phyloP scores from a whole-genome alignment of 768 basidiomycete genomes.

The Lactifluus piperatus region DNA sequence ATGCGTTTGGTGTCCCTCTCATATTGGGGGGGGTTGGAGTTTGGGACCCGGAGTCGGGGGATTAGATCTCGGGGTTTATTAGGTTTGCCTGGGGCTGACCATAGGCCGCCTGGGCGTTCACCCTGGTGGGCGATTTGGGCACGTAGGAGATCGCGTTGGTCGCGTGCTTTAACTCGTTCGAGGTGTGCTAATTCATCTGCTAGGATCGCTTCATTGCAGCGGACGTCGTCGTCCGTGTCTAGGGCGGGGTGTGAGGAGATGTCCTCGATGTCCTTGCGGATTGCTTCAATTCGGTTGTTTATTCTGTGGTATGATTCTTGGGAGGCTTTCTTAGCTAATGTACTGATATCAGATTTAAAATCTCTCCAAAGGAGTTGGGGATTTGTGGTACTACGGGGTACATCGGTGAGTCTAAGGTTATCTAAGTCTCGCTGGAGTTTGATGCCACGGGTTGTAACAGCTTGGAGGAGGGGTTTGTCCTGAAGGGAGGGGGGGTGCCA shows the following conservation, averaged over 20 bases:
- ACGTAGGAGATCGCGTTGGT: background rate
- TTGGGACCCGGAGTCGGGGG: background rate
- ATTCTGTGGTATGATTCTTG: too few species aligned
- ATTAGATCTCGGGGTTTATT: background rate
- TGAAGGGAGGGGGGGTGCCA: too few species aligned
- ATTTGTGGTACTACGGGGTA: too few species aligned
- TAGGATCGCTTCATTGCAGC: background rate
- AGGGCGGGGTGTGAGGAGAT: background rate
- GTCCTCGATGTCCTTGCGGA: too few species aligned
- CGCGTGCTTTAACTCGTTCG: background rate
- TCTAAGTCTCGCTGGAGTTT: too few species aligned
- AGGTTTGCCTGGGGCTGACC: background rate
- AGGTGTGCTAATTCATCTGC: background rate
- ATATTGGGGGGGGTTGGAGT: background rate
- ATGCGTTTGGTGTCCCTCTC: background rate
- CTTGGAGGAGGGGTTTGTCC: too few species aligned
- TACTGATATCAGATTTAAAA: too few species aligned
- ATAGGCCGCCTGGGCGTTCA: background rate
- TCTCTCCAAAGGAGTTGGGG: too few species aligned
- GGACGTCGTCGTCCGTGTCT: background rate
- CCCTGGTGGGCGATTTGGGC: background rate
- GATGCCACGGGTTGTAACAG: too few species aligned
- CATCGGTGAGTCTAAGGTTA: too few species aligned
- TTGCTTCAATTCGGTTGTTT: too few species aligned
- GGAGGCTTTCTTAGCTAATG: too few species aligned